Percentiles rank a stretch among this genome's conserved stretches.
Conservation (phyloP, 345 rosid species). For the Salix dunnii region DNA sequence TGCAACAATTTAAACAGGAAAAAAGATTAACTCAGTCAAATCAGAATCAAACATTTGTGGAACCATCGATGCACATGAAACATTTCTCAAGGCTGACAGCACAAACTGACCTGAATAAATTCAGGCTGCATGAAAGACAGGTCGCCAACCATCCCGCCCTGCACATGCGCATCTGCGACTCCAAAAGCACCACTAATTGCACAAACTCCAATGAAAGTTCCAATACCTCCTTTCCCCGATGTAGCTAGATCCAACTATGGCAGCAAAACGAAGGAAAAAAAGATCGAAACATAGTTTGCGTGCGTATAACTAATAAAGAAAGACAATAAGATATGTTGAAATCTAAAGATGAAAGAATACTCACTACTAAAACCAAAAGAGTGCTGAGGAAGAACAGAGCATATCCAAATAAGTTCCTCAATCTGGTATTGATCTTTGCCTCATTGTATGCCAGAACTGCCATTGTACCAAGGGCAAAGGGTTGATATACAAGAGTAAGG, state of each 20-base stretch:
- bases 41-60: not conserved
- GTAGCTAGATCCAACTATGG: slow-evolving; percentile 74
- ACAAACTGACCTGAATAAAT: slow-evolving; percentile 54
- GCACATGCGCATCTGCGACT: slow-evolving; percentile 76
- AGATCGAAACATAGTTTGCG: not conserved
- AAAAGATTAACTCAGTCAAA: not conserved
- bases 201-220: slow-evolving; percentile 65
- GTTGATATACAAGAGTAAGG: slow-evolving; percentile 76
- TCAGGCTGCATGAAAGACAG: slow-evolving; percentile 66
- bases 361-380: slow-evolving; percentile 65
- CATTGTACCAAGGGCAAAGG: slow-evolving; percentile 59
- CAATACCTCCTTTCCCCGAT: slow-evolving; percentile 70
- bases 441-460: slow-evolving; percentile 57
- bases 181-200: slow-evolving; percentile 61
- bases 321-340: not conserved
- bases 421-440: slow-evolving; percentile 64
- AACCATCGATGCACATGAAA: not conserved
- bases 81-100: not conserved
- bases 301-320: not conserved
- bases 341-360: slow-evolving; percentile 16
- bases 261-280: not conserved
- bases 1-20: slow-evolving; percentile 14
- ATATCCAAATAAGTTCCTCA: slow-evolving; percentile 66
- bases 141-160: slow-evolving; percentile 92
- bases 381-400: slow-evolving; percentile 47